Conservation (phyloP, 176 grass and related monocot species). For the Phoenix roebelenii region DNA sequence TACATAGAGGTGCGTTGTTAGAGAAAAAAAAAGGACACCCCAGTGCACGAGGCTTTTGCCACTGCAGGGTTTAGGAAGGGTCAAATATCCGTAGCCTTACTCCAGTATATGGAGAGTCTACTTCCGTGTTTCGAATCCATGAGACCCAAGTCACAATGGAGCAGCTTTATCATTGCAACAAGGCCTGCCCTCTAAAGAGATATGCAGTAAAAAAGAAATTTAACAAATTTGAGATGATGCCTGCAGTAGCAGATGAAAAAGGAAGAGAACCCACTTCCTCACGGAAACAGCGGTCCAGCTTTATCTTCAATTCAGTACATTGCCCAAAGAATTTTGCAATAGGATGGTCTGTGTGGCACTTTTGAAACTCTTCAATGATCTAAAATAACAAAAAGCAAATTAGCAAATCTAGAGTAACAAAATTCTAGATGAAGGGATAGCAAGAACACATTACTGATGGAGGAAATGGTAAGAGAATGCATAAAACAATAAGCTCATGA, state of each 20-base stretch:
- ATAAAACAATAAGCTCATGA: too few species aligned
- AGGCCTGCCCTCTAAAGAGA: not conserved
- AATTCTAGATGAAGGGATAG: too few species aligned
- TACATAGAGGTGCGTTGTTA: not conserved
- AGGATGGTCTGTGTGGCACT: conserved; percentile 74
- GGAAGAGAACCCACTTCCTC: conserved; percentile 44
- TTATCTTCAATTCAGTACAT: conserved; percentile 91
- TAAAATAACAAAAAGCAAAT: conserved; percentile 6
- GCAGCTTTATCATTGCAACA: too few species aligned
- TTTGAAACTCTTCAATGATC: conserved; percentile 87
- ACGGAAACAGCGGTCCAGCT: conserved; percentile 71
- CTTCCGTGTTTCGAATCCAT: too few species aligned
- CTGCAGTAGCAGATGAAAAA: not conserved
- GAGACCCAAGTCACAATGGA: too few species aligned
- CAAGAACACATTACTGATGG: too few species aligned
- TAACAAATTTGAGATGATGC: too few species aligned
- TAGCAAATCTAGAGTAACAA: not conserved
- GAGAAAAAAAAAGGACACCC: not conserved
- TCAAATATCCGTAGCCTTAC: too few species aligned
- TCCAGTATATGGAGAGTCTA: too few species aligned
- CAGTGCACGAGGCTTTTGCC: not conserved
- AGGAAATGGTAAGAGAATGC: too few species aligned
- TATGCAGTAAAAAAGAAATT: too few species aligned
- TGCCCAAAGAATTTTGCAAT: conserved; percentile 78
- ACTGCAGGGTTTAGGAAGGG: too few species aligned